A percentile compares a stretch with the other conserved stretches of the same genome.
Evolutionary conservation across 768 basidiomycete species (phyloP).

Genomic region (Daedaleopsis nitida): DNA sequence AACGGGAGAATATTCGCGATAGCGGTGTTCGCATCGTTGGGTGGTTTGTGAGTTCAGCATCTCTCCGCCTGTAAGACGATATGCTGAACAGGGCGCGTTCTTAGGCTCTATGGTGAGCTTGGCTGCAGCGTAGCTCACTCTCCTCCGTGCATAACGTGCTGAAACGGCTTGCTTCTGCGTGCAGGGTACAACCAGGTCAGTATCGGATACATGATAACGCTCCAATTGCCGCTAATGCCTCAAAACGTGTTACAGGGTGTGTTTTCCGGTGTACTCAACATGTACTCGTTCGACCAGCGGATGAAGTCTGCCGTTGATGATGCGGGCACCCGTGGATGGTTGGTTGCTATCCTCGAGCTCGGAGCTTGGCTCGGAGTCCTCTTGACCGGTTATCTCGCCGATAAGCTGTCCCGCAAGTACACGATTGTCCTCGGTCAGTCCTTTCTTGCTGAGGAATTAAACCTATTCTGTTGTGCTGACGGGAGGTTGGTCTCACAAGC

Average conservation of each 20-base stretch:
- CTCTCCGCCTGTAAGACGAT: neutral
- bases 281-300: slow-evolving; percentile 52
- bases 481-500: slow-evolving; percentile 17
- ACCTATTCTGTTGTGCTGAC: no score
- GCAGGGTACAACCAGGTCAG: slow-evolving; percentile 67
- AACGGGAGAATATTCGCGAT: slow-evolving; percentile 68
- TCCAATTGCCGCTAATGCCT: slow-evolving; percentile 3
- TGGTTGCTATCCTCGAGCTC: slow-evolving; percentile 74
- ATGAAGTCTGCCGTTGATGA: slow-evolving; percentile 59
- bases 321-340: slow-evolving; percentile 63
- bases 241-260: slow-evolving; percentile 52
- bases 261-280: slow-evolving; percentile 72
- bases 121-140: slow-evolving; percentile 11
- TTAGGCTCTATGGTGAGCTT: slow-evolving; percentile 60
- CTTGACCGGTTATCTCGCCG: slow-evolving; percentile 70
- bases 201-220: neutral
- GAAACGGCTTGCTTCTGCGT: neutral
- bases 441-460: neutral
- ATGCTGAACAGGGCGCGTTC: slow-evolving; percentile 7
- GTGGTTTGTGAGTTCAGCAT: slow-evolving; percentile 61
- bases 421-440: slow-evolving; percentile 59
- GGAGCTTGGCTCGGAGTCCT: slow-evolving; percentile 80
- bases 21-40: slow-evolving; percentile 77
- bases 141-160: neutral
- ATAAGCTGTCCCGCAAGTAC: slow-evolving; percentile 73